Evolutionary conservation across 805 yeast species (phyloP).

Genomic region (Cyberlindnera maclurae): DNA sequence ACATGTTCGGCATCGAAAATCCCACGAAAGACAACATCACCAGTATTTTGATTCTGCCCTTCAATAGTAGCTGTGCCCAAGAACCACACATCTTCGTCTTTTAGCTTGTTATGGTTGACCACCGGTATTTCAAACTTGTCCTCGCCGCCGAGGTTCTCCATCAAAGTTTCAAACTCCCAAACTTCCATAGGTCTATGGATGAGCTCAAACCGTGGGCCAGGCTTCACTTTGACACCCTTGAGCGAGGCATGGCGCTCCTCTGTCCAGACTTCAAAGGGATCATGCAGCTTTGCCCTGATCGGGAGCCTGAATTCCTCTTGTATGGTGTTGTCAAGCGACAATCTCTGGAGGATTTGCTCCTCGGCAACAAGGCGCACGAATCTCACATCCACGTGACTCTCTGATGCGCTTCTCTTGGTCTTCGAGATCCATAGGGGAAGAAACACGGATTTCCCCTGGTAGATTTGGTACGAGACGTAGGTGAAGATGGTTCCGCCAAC

Average conservation of each 20-base stretch:
- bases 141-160: constrained; percentile 20
- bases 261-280: constrained; percentile 19
- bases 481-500: constrained; percentile 13
- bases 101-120: constrained; percentile 9
- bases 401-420: constrained; percentile 2
- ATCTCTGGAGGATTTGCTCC: constrained; percentile 20
- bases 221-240: constrained; percentile 21
- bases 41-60: constrained; percentile 13
- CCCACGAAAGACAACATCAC: constrained; percentile 20
- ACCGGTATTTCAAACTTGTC: constrained; percentile 18
- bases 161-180: constrained; percentile 10
- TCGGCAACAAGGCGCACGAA: constrained; percentile 15
- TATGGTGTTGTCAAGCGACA: constrained; percentile 15
- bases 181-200: constrained; percentile 16
- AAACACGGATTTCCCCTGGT: constrained; percentile 14
- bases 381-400: constrained; percentile 13
- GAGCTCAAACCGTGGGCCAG: constrained; percentile 12
- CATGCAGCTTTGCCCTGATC: constrained; percentile 9
- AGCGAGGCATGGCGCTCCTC: constrained; percentile 16
- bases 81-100: constrained; percentile 16
- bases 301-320: constrained; percentile 19
- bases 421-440: constrained; percentile 19
- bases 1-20: constrained; percentile 21
- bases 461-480: constrained; percentile 15
- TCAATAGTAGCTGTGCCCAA: constrained; percentile 13